Conservation (phyloP, 2,329 filamentous ascomycete genomes). For the Conoideocrella luteorostrata region DNA sequence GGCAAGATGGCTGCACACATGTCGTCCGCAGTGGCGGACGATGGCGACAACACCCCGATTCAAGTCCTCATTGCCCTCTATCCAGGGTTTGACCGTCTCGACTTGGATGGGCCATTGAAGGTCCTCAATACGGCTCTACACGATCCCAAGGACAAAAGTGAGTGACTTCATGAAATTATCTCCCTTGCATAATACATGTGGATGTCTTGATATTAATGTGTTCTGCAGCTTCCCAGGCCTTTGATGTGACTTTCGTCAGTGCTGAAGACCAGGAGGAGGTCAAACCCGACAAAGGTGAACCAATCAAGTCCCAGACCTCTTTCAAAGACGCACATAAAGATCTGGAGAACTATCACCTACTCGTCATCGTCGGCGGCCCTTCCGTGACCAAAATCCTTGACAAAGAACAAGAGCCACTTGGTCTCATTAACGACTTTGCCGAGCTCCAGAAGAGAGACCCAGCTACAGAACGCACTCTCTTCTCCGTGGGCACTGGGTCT, state of each 20-base stretch:
- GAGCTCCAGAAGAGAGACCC: constrained; percentile 77
- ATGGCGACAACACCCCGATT: too few relatives aligned
- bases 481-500: constrained; percentile 74
- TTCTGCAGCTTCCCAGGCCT: constrained; percentile 48
- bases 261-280: constrained; percentile 50
- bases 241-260: constrained; percentile 50
- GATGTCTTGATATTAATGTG: too few relatives aligned
- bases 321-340: constrained; percentile 72
- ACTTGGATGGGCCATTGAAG: constrained; percentile 51
- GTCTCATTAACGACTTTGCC: constrained; percentile 68
- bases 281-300: constrained; percentile 56
- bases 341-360: constrained; percentile 70
- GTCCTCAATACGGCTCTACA: constrained; percentile 45
- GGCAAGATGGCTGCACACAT: constrained; percentile 51
- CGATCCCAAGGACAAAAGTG: constrained; percentile 47
- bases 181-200: too few relatives aligned
- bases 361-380: constrained; percentile 71
- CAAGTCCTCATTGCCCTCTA: constrained; percentile 56
- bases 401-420: constrained; percentile 60
- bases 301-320: constrained; percentile 67
- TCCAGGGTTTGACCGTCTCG: constrained; percentile 52
- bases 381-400: constrained; percentile 58
- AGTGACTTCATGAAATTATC: constrained; percentile 2
- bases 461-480: constrained; percentile 70
- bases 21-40: constrained; percentile 51